Conservation (phyloP, 2,329 filamentous ascomycete species). For the Pestalotiopsis sp. region DNA sequence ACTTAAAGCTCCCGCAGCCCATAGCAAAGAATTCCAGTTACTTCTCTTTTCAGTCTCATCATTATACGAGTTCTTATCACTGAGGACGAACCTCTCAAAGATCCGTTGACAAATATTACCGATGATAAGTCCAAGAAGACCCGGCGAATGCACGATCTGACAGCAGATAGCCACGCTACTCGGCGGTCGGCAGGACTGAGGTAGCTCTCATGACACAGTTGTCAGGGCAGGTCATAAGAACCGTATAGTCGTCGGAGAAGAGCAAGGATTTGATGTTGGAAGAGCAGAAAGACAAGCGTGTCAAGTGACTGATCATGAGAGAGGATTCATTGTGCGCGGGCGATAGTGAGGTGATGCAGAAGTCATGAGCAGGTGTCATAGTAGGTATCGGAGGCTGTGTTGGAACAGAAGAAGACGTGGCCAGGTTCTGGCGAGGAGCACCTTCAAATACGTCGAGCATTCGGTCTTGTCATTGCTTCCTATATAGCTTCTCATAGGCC, state of each 20-base stretch:
- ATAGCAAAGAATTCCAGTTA: not conserved
- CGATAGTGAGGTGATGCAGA: not conserved
- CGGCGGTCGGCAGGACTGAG: not conserved
- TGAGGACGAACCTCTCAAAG: not conserved
- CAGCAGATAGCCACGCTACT: not conserved
- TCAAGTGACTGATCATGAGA: not conserved
- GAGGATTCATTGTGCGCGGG: not conserved
- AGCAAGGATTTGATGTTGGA: not conserved
- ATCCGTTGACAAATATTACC: not conserved
- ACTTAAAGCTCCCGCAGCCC: not conserved
- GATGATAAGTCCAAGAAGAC: not conserved
- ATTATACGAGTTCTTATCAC: not conserved
- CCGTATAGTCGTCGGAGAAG: not conserved
- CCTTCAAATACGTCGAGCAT: no score
- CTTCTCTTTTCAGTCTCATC: not conserved
- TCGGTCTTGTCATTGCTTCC: no score
- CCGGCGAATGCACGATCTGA: not conserved
- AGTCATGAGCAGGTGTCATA: not conserved
- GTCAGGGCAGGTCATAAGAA: not conserved
- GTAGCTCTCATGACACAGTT: not conserved
- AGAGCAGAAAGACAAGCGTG: not conserved
- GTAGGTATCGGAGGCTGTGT: no score
- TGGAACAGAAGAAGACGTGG: no score
- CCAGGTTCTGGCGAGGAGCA: no score
- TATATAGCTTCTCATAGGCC: no score